Evolutionary conservation across 2,329 filamentous ascomycete species (phyloP).

Genomic region (Fusarium xylarioides): DNA sequence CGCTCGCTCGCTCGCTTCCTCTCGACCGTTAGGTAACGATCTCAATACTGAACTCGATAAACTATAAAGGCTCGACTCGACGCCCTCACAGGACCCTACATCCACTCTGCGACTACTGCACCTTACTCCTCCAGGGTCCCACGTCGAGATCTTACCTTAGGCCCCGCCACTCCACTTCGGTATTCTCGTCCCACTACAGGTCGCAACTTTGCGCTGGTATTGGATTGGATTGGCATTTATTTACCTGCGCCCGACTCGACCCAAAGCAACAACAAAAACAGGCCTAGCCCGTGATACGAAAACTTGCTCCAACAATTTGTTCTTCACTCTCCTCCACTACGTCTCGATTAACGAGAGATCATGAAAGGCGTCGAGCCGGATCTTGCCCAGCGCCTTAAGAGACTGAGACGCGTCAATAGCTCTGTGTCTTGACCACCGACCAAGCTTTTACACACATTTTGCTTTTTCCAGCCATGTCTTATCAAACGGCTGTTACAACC

Average conservation of each 20-base stretch:
- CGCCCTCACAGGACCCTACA: constrained; percentile 6
- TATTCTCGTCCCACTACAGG: constrained; percentile 37
- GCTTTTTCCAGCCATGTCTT: constrained; percentile 36
- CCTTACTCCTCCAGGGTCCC: constrained; percentile 30
- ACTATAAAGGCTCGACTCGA: background rate
- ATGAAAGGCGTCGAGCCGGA: constrained; percentile 41
- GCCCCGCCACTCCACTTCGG: constrained; percentile 27
- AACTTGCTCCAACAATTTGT: constrained; percentile 1
- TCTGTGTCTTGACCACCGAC: constrained; percentile 37
- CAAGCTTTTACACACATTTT: background rate
- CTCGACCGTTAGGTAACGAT: constrained; percentile 17
- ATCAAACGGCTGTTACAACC: constrained; percentile 33
- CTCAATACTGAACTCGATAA: constrained; percentile 16
- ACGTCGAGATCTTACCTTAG: constrained; percentile 39
- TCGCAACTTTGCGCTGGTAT: constrained; percentile 38
- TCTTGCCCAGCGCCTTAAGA: constrained; percentile 41
- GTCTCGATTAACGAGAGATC: constrained; percentile 39
- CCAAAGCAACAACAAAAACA: constrained; percentile 32
- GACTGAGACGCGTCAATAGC: constrained; percentile 39
- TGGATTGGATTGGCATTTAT: constrained; percentile 7
- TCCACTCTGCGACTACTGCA: background rate
- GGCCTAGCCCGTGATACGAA: constrained; percentile 23
- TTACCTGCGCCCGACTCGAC: background rate
- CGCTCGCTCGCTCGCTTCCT: background rate
- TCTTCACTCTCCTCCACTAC: background rate